These are phyloP conservation scores for Crithidia thermophila DNA, from an alignment of 208 protist species.

Conservation along the genomic window DNA sequence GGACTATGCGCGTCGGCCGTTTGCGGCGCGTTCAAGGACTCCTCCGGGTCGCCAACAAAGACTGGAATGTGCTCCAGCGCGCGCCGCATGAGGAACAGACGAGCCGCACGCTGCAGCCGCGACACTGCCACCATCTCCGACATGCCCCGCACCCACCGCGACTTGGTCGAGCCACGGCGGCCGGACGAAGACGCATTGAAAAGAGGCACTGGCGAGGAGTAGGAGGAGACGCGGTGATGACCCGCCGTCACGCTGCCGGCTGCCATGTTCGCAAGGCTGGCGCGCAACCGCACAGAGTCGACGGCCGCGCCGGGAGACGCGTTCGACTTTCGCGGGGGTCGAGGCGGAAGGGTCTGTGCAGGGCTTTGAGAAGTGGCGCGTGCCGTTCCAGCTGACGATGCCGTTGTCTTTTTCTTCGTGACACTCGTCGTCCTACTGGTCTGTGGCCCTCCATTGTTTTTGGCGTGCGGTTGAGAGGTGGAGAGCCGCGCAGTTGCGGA, in stretches of 20 bases:
- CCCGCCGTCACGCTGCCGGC: not conserved
- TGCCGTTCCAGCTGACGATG: not conserved
- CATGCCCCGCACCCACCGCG: slow-evolving; percentile 16
- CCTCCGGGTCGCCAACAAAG: too few species aligned
- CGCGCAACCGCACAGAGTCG: not conserved
- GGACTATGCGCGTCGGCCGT: not conserved
- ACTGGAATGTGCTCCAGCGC: slow-evolving; percentile 11
- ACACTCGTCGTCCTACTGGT: not conserved
- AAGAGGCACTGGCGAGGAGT: slow-evolving; percentile 1
- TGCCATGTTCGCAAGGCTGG: not conserved
- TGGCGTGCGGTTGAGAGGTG: not conserved
- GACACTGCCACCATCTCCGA: slow-evolving; percentile 37
- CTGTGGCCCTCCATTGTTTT: not conserved
- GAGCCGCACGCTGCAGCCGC: slow-evolving; percentile 49
- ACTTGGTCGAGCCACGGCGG: not conserved
- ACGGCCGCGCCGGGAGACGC: not conserved
- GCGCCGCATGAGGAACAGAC: slow-evolving; percentile 32
- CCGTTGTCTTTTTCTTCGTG: not conserved
- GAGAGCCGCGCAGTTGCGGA: not conserved
- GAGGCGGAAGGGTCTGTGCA: not conserved
- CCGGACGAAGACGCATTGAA: not conserved
- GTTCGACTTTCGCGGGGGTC: not conserved
- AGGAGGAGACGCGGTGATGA: not conserved
- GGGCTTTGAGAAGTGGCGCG: not conserved
- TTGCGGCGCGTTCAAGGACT: too few species aligned